Percentiles rank a stretch among this genome's conserved stretches.
Conservation (phyloP, 2,329 filamentous ascomycete species). For the Epichloe sibirici region DNA sequence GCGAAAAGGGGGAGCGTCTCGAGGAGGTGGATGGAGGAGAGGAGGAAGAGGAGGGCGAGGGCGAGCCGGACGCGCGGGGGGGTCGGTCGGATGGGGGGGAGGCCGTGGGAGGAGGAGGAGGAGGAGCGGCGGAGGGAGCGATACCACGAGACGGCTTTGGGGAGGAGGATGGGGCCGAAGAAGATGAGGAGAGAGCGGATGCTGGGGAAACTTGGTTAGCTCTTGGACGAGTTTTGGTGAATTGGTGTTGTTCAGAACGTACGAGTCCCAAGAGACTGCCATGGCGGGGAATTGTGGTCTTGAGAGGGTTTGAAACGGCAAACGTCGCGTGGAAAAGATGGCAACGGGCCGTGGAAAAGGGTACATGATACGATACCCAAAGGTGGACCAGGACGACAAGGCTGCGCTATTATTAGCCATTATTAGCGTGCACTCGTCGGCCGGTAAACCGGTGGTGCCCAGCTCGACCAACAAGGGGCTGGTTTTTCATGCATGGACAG, state of each 20-base stretch:
- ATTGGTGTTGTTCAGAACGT: neutral
- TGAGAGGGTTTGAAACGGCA: neutral
- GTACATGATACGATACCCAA: no score
- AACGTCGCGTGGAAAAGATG: neutral
- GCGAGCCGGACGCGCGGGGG: conserved; percentile 41
- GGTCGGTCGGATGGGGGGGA: conserved; percentile 43
- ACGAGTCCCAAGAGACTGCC: conserved; percentile 10
- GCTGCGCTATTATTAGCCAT: no score
- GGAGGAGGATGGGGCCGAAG: conserved; percentile 61
- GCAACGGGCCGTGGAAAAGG: neutral
- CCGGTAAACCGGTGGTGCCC: no score
- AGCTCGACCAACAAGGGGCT: no score
- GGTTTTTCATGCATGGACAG: no score
- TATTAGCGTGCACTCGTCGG: no score
- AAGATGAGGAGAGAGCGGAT: conserved; percentile 45
- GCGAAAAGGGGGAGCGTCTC: conserved; percentile 55
- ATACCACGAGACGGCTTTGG: conserved; percentile 53
- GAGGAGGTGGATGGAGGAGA: conserved; percentile 33
- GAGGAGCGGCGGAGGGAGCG: conserved; percentile 38
- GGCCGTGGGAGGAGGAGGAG: conserved; percentile 31
- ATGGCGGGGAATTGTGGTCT: conserved; percentile 4
- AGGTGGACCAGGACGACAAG: no score
- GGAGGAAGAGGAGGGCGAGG: conserved; percentile 45
- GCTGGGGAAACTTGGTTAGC: conserved; percentile 10
- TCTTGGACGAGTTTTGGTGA: neutral